These are phyloP conservation scores for Cardiospermum halicacabum DNA, from an alignment of 345 rosid genomes.

Conservation along the genomic window DNA sequence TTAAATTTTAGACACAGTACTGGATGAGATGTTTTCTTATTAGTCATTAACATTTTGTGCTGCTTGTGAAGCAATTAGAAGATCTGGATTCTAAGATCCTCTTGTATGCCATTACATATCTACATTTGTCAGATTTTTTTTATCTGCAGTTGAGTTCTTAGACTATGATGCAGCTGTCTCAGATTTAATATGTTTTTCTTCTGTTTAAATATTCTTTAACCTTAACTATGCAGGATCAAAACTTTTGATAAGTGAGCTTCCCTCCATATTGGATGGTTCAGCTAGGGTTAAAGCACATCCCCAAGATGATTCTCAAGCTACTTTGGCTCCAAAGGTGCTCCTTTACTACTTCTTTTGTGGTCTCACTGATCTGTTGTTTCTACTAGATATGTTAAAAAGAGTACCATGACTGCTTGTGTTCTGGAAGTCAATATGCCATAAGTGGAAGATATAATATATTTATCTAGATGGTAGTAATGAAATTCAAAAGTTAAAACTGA, in stretches of 20 bases:
- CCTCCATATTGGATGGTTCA: constrained; percentile 70
- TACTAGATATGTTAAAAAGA: background rate
- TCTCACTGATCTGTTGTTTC: background rate
- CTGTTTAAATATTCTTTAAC: background rate
- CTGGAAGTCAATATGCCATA: background rate
- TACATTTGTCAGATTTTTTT: background rate
- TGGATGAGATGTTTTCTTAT: background rate
- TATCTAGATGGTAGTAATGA: no score
- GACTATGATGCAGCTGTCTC: constrained; percentile 1
- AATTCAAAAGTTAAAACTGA: no score
- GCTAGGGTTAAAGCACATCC: constrained; percentile 66
- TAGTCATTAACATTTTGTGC: background rate
- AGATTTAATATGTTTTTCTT: background rate
- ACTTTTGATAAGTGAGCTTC: constrained; percentile 72
- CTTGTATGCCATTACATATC: background rate
- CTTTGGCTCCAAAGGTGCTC: constrained; percentile 84
- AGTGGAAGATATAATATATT: background rate
- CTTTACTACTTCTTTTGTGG: background rate
- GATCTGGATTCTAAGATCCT: background rate
- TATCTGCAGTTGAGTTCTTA: constrained; percentile 1
- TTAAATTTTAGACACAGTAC: no score
- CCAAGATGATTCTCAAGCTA: constrained; percentile 83
- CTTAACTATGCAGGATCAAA: constrained; percentile 54
- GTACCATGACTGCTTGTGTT: background rate
- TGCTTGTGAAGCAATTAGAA: background rate